Conservation (phyloP, 768 basidiomycete species). For the Russula griseocarnosa region DNA sequence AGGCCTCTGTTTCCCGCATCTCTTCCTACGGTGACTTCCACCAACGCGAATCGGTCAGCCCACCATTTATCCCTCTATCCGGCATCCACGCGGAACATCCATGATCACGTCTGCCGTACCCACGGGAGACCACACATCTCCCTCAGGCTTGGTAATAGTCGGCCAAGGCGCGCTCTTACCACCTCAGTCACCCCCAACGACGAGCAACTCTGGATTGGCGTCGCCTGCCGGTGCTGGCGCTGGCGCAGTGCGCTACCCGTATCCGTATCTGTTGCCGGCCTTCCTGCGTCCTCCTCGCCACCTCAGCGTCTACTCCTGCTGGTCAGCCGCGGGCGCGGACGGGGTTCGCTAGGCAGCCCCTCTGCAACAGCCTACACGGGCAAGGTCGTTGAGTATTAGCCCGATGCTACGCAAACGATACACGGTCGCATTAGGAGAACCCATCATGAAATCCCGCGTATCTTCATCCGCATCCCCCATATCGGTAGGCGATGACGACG, state of each 20-base stretch:
- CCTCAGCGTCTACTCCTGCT: neutral
- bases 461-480: slow-evolving; percentile 29
- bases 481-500: slow-evolving; percentile 22
- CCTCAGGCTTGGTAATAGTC: too few species aligned
- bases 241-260: slow-evolving; percentile 32
- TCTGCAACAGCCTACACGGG: slow-evolving; percentile 47
- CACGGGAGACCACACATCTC: too few species aligned
- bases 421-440: slow-evolving; percentile 78
- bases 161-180: too few species aligned
- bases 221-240: too few species aligned
- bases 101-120: too few species aligned
- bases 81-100: too few species aligned
- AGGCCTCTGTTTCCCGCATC: too few species aligned
- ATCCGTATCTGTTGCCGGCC: slow-evolving; percentile 48
- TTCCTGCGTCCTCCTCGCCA: slow-evolving; percentile 34
- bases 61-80: too few species aligned
- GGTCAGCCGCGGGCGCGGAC: neutral
- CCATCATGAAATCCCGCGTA: slow-evolving; percentile 44
- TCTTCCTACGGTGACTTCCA: too few species aligned
- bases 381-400: slow-evolving; percentile 56
- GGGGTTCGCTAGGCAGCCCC: slow-evolving; percentile 5
- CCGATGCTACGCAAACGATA: slow-evolving; percentile 72
- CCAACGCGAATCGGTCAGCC: slow-evolving; percentile 50
- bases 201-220: too few species aligned
- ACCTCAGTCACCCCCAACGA: too few species aligned